Base-by-base conservation (phyloP, 441 rosid species). In the Breynia disticha region DNA sequence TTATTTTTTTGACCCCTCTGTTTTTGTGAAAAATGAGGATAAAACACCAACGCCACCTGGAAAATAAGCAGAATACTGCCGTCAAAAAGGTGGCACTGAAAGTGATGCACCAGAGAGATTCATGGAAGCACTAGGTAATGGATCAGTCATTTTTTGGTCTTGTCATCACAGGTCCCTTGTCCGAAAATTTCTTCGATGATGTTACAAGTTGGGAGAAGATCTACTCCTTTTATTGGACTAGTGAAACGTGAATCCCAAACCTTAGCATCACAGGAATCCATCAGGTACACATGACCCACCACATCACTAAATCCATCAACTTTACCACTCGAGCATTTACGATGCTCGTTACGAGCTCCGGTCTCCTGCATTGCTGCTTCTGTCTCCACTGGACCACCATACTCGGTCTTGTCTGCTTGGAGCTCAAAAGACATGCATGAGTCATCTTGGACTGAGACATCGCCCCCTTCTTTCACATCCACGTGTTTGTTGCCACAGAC, bases 121-220 rank as follows among this genome's bases (percentile, higher is more conserved):
- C 44, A 46, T 0, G 17, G 12, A 51, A 48, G 47, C 42, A 43
- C 64, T 22, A 57, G 46, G 51, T 38, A 65, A 50, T 53, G 59
- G 71, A 48, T 49, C 55, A 48, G 32, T 57, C 59, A 64, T 63
- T 51, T 50, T 49, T 28, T 50, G 55, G 62, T 57, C 60, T 60
- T 55, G 17, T 62, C 63, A 53, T 76, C 68, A 72, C 65, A 67
- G 15, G 82, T 57, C 38, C 64, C 75, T 37, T 71, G 73, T 10
- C 83, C 76, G 14, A 81, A 79, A 12, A 74, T 78, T 68, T 79
- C 87, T 60, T 79, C 77, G 21, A 79, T 81, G 67, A 81, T 66
- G 56, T 70, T 79, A 50, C 73, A 69, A 17, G 88, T 79, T 19
- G 88, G 78, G 22, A 73, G 64, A 56, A 82, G 64, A 59, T 73